Base-by-base conservation (phyloP, 257 asterid species). In the Orobanche coerulescens region DNA sequence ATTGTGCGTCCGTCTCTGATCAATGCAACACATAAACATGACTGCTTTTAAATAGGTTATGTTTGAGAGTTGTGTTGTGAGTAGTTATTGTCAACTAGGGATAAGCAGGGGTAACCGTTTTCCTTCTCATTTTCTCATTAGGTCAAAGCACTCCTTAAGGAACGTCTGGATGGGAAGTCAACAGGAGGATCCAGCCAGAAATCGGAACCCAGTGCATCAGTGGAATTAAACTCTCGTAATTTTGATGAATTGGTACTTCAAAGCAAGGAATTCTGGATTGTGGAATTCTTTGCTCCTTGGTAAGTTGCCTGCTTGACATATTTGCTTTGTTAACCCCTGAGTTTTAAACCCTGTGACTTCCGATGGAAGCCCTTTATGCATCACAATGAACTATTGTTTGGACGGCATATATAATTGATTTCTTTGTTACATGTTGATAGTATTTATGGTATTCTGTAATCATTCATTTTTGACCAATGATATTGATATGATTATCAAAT, bases 241-340 rank as follows among this genome's bases (percentile, higher is more conserved):
- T 86, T 93, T 79, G 98, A 93, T 67, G 97, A 89, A 66, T 44
- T 79, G 79, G 96, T 93, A 47, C 67, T 78, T 60, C 83, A 86
- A 74, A 89, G 98, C 84, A 93, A 89, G 73, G 98, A 93, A 10
- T 79, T 89, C 36, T 93, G 98, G 98, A 65, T 93, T 57, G 95
- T 93, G 66, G 98, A 93, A 81, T 93, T 89, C 81, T 93, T 82
- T 72, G 97, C 98, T 65, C 96, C 98, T 42, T 93, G 97, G 98
- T 89, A 63, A 82, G 91, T 69, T 61, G 59, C 61, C 53, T 42
- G 24, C 66, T 39, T 51, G 50, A 52, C 40, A 19, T 16, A 34
- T 48, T 48, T 19, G 23, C 23, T 64, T 16, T 20, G 26, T 66
- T 54, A 1, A 44, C 31, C 36, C 43, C 16, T 47, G 22, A 5